Conservation (phyloP, 2,329 filamentous ascomycete species). For the Phoma sp. region DNA sequence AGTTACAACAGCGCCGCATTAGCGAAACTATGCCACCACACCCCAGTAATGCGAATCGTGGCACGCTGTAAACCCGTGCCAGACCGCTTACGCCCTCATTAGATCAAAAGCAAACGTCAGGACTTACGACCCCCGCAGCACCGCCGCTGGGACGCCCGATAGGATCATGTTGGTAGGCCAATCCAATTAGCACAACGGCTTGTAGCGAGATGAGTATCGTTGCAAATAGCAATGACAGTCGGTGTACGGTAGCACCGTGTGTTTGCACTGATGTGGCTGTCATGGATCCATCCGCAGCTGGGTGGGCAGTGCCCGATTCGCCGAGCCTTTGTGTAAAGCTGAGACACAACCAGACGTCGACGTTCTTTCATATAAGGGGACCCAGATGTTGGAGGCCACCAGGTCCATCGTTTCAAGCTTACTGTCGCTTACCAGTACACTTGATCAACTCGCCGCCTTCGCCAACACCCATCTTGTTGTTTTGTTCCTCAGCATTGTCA, state of each 20-base stretch:
- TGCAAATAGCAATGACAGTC: conserved; percentile 22
- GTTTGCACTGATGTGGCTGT: conserved; percentile 22
- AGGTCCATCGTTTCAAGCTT: conserved; percentile 14
- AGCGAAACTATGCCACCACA: neutral
- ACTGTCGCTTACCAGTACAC: conserved; percentile 12
- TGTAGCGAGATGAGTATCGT: conserved; percentile 29
- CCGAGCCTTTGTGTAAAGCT: conserved; percentile 17
- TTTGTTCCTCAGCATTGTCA: conserved; percentile 9
- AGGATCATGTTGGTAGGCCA: conserved; percentile 13
- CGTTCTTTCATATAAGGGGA: conserved; percentile 28
- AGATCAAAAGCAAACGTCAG: conserved; percentile 13
- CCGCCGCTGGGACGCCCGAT: conserved; percentile 13
- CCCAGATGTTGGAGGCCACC: neutral
- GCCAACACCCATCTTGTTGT: conserved; percentile 10
- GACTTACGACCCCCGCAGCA: conserved; percentile 16
- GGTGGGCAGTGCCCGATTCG: conserved; percentile 19
- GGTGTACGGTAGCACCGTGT: conserved; percentile 21
- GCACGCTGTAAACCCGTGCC: conserved; percentile 22
- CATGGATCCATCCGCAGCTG: conserved; percentile 26
- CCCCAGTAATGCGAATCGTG: conserved; percentile 14
- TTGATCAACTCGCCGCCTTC: conserved; percentile 6
- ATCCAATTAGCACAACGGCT: conserved; percentile 9
- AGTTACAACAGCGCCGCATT: conserved; percentile 7
- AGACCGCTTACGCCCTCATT: conserved; percentile 11
- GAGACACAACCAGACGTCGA: conserved; percentile 19